Evolutionary conservation across 768 basidiomycete species (phyloP).

Genomic region (Pisolithus tinctorius): DNA sequence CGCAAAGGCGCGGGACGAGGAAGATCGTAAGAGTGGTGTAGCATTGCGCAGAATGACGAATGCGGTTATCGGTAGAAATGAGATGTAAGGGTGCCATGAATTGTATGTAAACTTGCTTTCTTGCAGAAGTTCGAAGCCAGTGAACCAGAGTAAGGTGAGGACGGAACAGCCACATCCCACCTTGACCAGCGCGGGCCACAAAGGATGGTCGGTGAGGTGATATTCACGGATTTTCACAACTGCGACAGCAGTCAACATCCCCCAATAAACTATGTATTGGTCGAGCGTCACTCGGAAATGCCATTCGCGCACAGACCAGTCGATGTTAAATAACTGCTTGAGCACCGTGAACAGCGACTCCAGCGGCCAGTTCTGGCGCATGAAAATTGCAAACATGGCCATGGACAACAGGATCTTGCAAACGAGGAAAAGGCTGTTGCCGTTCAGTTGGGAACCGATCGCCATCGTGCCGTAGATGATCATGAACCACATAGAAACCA

Average conservation of each 20-base stretch:
- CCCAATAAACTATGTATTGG: conserved; percentile 82
- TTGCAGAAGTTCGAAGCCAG: conserved; percentile 71
- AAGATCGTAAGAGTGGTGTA: conserved; percentile 61
- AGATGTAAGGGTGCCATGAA: conserved; percentile 74
- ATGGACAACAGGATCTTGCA: conserved; percentile 66
- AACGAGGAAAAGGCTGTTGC: conserved; percentile 57
- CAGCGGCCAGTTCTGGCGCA: conserved; percentile 57
- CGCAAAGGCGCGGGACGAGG: conserved; percentile 60
- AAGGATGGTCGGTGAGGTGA: conserved; percentile 59
- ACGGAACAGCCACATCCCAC: conserved; percentile 42
- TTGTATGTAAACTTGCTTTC: conserved; percentile 85
- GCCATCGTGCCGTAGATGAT: conserved; percentile 79
- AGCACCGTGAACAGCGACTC: conserved; percentile 59
- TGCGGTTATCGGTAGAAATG: conserved; percentile 71
- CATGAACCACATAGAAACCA: conserved; percentile 88
- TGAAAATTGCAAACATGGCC: conserved; percentile 54
- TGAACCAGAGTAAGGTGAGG: conserved; percentile 65
- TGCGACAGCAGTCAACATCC: conserved; percentile 72
- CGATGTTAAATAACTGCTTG: conserved; percentile 59
- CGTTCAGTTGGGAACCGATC: conserved; percentile 68
- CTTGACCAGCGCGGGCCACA: conserved; percentile 54
- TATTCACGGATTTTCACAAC: conserved; percentile 71
- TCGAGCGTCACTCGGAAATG: conserved; percentile 84
- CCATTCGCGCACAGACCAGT: conserved; percentile 87
- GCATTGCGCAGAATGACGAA: conserved; percentile 77